Conservation (phyloP, 2,329 filamentous ascomycete genomes). For the Akanthomyces lecanii region DNA sequence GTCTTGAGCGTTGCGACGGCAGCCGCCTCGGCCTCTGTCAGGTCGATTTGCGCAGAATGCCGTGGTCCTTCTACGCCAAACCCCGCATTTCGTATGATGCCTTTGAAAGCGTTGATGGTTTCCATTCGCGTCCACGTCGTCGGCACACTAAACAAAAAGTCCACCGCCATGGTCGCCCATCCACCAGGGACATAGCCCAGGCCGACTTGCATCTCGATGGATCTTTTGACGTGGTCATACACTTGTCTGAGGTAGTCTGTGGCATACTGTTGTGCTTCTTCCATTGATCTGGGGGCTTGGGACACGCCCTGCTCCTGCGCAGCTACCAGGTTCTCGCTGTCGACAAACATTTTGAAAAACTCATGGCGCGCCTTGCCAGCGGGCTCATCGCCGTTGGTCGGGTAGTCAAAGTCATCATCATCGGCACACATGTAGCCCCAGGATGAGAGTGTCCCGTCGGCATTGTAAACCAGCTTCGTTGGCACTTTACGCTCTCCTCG, state of each 20-base stretch:
- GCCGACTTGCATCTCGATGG: conserved; percentile 38
- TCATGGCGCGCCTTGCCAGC: conserved; percentile 36
- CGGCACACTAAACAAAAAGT: conserved; percentile 54
- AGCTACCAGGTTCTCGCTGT: conserved; percentile 39
- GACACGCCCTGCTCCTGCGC: conserved; percentile 41
- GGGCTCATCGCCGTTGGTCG: conserved; percentile 23
- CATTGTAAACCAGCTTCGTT: conserved; percentile 46
- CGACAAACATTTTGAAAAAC: conserved; percentile 55
- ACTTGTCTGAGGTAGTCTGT: conserved; percentile 46
- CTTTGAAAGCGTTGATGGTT: conserved; percentile 48
- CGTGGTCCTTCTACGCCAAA: conserved; percentile 41
- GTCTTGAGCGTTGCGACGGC: conserved; percentile 44
- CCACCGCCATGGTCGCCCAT: conserved; percentile 43
- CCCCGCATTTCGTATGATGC: conserved; percentile 42
- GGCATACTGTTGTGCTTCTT: conserved; percentile 43
- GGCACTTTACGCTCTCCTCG: conserved; percentile 53
- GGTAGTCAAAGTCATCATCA: conserved; percentile 31
- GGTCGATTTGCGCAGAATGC: conserved; percentile 39
- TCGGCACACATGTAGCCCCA: conserved; percentile 53
- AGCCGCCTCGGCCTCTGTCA: conserved; percentile 46
- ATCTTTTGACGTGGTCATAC: conserved; percentile 46
- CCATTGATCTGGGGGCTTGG: conserved; percentile 37
- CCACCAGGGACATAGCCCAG: conserved; percentile 30
- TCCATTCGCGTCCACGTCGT: conserved; percentile 51
- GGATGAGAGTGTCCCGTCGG: conserved; percentile 38